Percentiles rank a stretch among this genome's conserved stretches.
Conservation (phyloP, 257 asterid genomes). For the Leonotis leonurus region DNA sequence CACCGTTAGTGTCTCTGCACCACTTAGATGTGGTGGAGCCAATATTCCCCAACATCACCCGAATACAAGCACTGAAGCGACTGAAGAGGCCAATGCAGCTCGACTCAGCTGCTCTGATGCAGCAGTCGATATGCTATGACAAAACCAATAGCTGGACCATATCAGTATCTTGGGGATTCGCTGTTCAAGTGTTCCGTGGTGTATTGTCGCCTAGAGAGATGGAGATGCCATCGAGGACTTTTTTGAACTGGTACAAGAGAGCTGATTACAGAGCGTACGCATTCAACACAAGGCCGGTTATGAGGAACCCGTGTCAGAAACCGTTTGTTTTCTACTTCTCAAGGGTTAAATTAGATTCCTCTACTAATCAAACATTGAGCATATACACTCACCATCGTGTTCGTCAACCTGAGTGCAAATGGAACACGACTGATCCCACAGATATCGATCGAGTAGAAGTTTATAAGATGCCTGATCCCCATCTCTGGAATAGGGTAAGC, state of each 20-base stretch:
- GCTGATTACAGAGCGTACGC: slow-evolving; percentile 82
- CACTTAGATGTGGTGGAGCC: slow-evolving; percentile 89
- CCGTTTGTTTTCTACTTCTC: slow-evolving; percentile 65
- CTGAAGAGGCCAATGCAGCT: slow-evolving; percentile 54
- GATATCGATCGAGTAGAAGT: slow-evolving; percentile 43
- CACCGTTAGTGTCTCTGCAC: slow-evolving; percentile 76
- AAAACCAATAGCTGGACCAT: slow-evolving; percentile 44
- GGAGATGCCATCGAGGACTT: slow-evolving; percentile 84
- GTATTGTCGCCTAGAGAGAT: slow-evolving; percentile 69
- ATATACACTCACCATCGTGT: slow-evolving; percentile 35
- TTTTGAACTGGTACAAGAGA: slow-evolving; percentile 76
- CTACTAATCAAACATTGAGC: slow-evolving; percentile 38
- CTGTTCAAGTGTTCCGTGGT: slow-evolving; percentile 74
- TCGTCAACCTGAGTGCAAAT: slow-evolving; percentile 55
- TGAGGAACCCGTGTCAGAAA: slow-evolving; percentile 74
- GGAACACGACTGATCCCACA: slow-evolving; percentile 57
- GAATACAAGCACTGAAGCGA: slow-evolving; percentile 46
- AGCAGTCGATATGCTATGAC: slow-evolving; percentile 87
- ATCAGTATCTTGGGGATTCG: slow-evolving; percentile 86
- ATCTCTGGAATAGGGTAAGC: slow-evolving; percentile 68
- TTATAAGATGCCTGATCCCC: slow-evolving; percentile 56
- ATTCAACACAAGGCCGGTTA: slow-evolving; percentile 79
- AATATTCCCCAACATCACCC: slow-evolving; percentile 63
- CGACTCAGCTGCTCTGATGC: slow-evolving; percentile 74
- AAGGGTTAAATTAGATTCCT: slow-evolving; percentile 29